A percentile compares a stretch with the other conserved stretches of the same genome.
Evolutionary conservation across 108 stramenopile genomes (phyloP).

Genomic region (Nannochloropsis salina): DNA sequence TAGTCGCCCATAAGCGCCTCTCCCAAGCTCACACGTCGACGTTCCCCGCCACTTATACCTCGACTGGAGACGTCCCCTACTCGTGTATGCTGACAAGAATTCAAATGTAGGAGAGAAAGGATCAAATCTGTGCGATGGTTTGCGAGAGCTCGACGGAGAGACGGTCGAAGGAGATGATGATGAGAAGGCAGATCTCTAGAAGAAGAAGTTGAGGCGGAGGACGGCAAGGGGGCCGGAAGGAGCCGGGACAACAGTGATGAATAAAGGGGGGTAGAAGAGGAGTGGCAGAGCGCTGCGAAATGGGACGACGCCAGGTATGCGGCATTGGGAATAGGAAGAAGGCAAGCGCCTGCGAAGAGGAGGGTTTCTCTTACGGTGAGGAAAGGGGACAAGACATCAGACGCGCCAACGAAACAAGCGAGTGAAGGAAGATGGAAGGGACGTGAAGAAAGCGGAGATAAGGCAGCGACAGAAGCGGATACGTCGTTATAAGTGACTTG

Average conservation of each 20-base stretch:
- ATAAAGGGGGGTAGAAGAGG: background rate
- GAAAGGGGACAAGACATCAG: slow-evolving; percentile 33
- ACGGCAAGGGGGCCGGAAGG: background rate
- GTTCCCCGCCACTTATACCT: slow-evolving; percentile 78
- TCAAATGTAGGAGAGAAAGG: slow-evolving; percentile 54
- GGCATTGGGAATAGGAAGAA: background rate
- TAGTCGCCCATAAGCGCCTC: background rate
- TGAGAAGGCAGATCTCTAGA: too few species aligned
- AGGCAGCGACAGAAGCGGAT: background rate
- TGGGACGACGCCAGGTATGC: too few species aligned
- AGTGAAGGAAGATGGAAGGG: background rate
- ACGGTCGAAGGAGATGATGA: background rate
- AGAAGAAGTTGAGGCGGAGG: background rate
- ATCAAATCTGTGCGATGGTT: slow-evolving; percentile 46
- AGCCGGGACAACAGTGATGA: background rate
- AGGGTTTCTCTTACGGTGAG: slow-evolving; percentile 72
- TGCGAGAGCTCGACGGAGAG: background rate
- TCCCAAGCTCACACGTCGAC: slow-evolving; percentile 68
- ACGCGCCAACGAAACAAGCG: background rate
- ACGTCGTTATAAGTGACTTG: background rate
- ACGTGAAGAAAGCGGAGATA: background rate
- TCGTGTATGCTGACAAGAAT: slow-evolving; percentile 41
- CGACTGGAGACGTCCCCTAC: slow-evolving; percentile 62
- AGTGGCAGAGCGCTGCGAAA: too few species aligned
- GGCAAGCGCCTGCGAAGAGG: slow-evolving; percentile 65